Conservation (phyloP, 2,329 filamentous ascomycete genomes). For the Aschersonia sp. region DNA sequence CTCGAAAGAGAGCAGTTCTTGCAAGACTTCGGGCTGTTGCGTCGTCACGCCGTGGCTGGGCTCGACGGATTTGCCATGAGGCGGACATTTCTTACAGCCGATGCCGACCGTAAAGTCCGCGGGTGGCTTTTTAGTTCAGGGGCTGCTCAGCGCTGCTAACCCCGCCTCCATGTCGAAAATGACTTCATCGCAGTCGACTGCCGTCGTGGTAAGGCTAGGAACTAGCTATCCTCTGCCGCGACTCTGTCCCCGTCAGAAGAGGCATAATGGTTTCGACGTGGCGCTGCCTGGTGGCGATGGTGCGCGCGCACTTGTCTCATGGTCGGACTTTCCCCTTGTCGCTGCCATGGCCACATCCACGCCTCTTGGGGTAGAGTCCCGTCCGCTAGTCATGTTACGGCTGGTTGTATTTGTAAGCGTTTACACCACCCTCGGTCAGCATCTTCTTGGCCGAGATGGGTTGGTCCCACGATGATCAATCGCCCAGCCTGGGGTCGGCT, state of each 20-base stretch:
- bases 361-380: neutral
- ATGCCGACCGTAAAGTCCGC: conserved; percentile 12
- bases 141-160: neutral
- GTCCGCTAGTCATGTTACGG: neutral
- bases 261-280: neutral
- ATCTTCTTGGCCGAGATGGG: neutral
- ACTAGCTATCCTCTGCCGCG: too few species aligned
- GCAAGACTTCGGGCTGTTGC: neutral
- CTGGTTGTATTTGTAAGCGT: neutral
- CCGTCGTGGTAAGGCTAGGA: too few species aligned
- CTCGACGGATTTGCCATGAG: conserved; percentile 1
- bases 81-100: conserved; percentile 12
- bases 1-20: too few species aligned
- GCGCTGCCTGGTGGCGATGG: neutral
- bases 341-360: neutral
- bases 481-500: too few species aligned
- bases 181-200: neutral
- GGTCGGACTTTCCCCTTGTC: neutral
- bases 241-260: too few species aligned
- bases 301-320: neutral
- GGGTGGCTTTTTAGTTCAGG: conserved; percentile 3
- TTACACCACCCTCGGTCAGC: neutral
- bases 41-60: neutral
- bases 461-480: too few species aligned
- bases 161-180: neutral